These are phyloP conservation scores for Diaporthe humulicola DNA, from an alignment of 2,329 filamentous ascomycete species.

Conservation along the genomic window DNA sequence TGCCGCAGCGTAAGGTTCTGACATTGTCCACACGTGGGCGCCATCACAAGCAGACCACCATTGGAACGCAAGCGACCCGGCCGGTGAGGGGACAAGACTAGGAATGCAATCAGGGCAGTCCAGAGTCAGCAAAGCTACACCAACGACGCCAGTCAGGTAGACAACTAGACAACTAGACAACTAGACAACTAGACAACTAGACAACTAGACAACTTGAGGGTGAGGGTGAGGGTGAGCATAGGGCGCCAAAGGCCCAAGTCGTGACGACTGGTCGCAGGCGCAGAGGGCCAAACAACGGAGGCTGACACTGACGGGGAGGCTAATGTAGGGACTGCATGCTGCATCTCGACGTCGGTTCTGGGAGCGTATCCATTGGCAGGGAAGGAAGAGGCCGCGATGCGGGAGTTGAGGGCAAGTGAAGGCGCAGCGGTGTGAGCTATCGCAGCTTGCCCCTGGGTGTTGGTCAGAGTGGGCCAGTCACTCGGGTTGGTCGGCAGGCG, in stretches of 20 bases:
- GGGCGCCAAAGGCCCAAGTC: not conserved
- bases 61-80: not conserved
- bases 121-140: not conserved
- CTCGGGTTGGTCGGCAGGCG: not conserved
- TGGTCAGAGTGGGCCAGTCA: not conserved
- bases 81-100: not conserved
- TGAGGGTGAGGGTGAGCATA: not conserved
- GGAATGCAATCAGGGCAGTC: not conserved
- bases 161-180: too few relatives aligned
- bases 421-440: not conserved
- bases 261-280: not conserved
- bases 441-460: not conserved
- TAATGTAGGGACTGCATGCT: not conserved
- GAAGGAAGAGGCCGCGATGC: not conserved
- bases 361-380: not conserved
- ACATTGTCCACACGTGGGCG: not conserved
- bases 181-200: not conserved
- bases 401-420: not conserved
- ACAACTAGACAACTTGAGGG: not conserved
- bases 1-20: conserved; percentile 13
- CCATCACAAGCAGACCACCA: not conserved
- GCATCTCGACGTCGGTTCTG: not conserved
- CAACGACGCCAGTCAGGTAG: not conserved
- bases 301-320: not conserved
- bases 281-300: not conserved